A percentile compares a stretch with the other conserved stretches of the same genome.
phyloP scores from a whole-genome alignment of 2,329 filamentous ascomycete genomes.

The Xylaria sp. region DNA sequence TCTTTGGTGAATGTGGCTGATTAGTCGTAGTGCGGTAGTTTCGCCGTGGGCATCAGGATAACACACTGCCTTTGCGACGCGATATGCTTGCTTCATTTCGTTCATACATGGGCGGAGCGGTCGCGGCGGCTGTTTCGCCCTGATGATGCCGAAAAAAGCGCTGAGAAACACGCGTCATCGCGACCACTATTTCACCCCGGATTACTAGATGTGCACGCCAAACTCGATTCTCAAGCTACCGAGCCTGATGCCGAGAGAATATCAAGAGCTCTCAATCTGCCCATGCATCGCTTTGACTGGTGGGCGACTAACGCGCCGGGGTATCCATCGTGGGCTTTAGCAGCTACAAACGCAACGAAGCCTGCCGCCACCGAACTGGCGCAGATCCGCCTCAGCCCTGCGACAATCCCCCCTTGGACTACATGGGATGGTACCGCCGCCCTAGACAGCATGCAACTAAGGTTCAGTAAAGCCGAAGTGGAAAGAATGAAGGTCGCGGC shows the following conservation, averaged over 20 bases:
- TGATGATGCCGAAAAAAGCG: neutral
- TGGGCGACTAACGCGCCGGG: slow-evolving; percentile 45
- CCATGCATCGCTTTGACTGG: slow-evolving; percentile 55
- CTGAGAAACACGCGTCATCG: neutral
- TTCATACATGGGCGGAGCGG: slow-evolving; percentile 48
- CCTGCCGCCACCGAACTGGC: slow-evolving; percentile 33
- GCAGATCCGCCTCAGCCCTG: slow-evolving; percentile 36
- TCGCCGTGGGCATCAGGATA: slow-evolving; percentile 48
- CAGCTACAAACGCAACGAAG: slow-evolving; percentile 36
- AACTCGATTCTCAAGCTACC: slow-evolving; percentile 30
- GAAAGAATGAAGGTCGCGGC: slow-evolving; percentile 41
- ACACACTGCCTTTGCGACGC: slow-evolving; percentile 54
- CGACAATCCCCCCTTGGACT: slow-evolving; percentile 47
- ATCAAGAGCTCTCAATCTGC: slow-evolving; percentile 44
- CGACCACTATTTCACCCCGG: slow-evolving; percentile 47
- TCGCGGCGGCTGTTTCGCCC: slow-evolving; percentile 30
- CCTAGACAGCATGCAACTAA: slow-evolving; percentile 44
- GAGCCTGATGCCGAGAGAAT: slow-evolving; percentile 38
- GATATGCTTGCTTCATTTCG: slow-evolving; percentile 49
- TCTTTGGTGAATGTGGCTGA: neutral
- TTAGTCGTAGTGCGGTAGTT: slow-evolving; percentile 48
- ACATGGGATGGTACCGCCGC: slow-evolving; percentile 48
- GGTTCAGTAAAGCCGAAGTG: slow-evolving; percentile 46
- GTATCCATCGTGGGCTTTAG: slow-evolving; percentile 38
- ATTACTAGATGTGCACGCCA: slow-evolving; percentile 46